These are phyloP conservation scores for Gamsiella multidivaricata DNA, from an alignment of 192 early-diverging fungal species.

Conservation along the genomic window DNA sequence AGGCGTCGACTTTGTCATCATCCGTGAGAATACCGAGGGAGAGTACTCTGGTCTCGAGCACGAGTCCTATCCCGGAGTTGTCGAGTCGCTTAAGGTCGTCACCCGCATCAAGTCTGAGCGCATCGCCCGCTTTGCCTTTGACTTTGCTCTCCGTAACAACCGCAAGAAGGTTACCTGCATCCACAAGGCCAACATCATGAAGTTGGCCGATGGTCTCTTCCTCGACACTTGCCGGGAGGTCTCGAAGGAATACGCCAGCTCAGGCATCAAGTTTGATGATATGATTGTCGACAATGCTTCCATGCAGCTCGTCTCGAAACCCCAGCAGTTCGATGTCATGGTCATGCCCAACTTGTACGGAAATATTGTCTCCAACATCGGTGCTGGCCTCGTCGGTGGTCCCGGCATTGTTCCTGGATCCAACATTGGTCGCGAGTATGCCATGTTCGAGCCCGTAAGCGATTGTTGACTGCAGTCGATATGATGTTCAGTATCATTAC, in stretches of 20 bases:
- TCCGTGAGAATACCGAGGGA: slow-evolving; percentile 99
- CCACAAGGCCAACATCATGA: slow-evolving; percentile 99
- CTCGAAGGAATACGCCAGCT: slow-evolving; percentile 88
- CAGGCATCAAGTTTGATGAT: slow-evolving; percentile 92
- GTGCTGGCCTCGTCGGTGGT: slow-evolving; percentile 94
- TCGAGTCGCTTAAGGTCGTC: slow-evolving; percentile 98
- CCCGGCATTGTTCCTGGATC: slow-evolving; percentile 95
- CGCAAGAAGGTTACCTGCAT: slow-evolving; percentile 98
- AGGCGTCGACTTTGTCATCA: slow-evolving; percentile 96
- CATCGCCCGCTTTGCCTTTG: slow-evolving; percentile 98
- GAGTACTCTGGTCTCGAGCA: slow-evolving; percentile 99
- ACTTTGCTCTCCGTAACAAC: slow-evolving; percentile 96
- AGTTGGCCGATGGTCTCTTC: slow-evolving; percentile 97
- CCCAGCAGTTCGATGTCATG: slow-evolving; percentile 98
- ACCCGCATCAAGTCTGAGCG: slow-evolving; percentile 97
- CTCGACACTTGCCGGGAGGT: slow-evolving; percentile 94
- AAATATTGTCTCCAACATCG: slow-evolving; percentile 98
- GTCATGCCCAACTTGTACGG: slow-evolving; percentile 99
- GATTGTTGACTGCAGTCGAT: background rate
- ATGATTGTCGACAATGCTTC: slow-evolving; percentile 99
- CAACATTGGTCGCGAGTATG: slow-evolving; percentile 97
- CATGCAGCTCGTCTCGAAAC: slow-evolving; percentile 98
- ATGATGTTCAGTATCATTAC: background rate
- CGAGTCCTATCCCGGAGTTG: slow-evolving; percentile 95
- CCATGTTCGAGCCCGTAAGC: slow-evolving; percentile 93